phyloP scores from a whole-genome alignment of 2,329 filamentous ascomycete genomes.

The Clarireedia paspali region DNA sequence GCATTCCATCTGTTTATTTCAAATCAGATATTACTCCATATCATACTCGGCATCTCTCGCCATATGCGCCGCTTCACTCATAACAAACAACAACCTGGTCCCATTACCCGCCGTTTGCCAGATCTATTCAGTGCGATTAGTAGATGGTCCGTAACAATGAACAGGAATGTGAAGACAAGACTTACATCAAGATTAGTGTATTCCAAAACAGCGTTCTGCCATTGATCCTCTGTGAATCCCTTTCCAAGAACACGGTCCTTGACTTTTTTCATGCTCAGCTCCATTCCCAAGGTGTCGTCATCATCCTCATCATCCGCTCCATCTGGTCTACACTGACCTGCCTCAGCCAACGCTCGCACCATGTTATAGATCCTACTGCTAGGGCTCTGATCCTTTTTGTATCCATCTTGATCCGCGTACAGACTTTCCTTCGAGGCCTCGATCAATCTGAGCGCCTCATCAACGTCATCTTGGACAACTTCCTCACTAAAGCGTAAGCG shows the following conservation, averaged over 20 bases:
- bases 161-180: constrained; percentile 23
- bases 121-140: constrained; percentile 40
- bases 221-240: constrained; percentile 93
- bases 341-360: constrained; percentile 79
- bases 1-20: neutral
- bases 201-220: constrained; percentile 78
- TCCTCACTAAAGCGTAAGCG: constrained; percentile 80
- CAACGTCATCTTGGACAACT: constrained; percentile 87
- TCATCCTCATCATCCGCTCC: constrained; percentile 59
- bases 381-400: constrained; percentile 64
- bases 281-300: constrained; percentile 55
- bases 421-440: constrained; percentile 92
- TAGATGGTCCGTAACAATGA: constrained; percentile 31
- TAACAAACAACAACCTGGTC: constrained; percentile 64
- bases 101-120: constrained; percentile 72
- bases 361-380: constrained; percentile 92
- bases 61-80: constrained; percentile 41
- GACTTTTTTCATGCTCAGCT: constrained; percentile 82
- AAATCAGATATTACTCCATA: constrained; percentile 14
- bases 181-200: constrained; percentile 86
- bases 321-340: constrained; percentile 50
- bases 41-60: constrained; percentile 24
- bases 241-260: constrained; percentile 89
- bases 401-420: constrained; percentile 57
- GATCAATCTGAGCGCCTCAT: constrained; percentile 83